Percentiles rank a stretch among this genome's conserved stretches.
These are phyloP conservation scores for Przewalskia tangutica DNA, from an alignment of 257 asterid genomes.

Conservation along the genomic window DNA sequence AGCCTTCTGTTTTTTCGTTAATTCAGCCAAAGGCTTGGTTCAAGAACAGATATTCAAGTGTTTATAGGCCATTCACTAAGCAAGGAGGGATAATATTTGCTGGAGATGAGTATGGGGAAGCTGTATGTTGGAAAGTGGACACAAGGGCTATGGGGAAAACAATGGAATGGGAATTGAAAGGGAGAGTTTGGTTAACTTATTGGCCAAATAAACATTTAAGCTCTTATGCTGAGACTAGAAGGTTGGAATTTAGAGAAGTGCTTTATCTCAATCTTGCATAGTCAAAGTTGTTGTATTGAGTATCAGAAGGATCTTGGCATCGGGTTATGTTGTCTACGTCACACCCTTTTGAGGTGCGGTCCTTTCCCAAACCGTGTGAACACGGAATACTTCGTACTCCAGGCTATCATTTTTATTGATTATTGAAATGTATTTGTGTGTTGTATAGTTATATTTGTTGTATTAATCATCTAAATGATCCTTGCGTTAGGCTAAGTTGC, in stretches of 20 bases:
- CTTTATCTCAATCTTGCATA: conserved; percentile 35
- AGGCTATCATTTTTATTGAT: neutral
- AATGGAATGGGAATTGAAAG: conserved; percentile 84
- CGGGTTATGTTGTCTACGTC: neutral
- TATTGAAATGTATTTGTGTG: neutral
- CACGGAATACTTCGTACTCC: neutral
- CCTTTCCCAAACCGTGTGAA: neutral
- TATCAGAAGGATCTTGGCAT: neutral
- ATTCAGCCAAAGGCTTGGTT: conserved; percentile 75
- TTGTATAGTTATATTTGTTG: neutral
- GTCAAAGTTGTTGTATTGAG: neutral
- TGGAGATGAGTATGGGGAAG: conserved; percentile 80
- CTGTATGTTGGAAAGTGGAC: conserved; percentile 76
- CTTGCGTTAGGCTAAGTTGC: neutral
- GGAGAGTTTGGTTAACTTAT: conserved; percentile 78
- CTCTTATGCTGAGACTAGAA: conserved; percentile 60
- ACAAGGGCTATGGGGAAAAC: conserved; percentile 35
- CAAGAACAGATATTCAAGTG: conserved; percentile 64
- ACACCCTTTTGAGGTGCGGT: neutral
- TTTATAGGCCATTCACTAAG: conserved; percentile 57
- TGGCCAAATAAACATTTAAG: conserved; percentile 78
- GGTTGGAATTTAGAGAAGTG: conserved; percentile 54
- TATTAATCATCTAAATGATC: neutral
- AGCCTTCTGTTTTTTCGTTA: conserved; percentile 59
- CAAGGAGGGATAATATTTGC: conserved; percentile 83